Percentiles rank a stretch among this genome's conserved stretches.
These are phyloP conservation scores for Trifolium fragiferum DNA, from an alignment of 306 rosid species.

Conservation along the genomic window DNA sequence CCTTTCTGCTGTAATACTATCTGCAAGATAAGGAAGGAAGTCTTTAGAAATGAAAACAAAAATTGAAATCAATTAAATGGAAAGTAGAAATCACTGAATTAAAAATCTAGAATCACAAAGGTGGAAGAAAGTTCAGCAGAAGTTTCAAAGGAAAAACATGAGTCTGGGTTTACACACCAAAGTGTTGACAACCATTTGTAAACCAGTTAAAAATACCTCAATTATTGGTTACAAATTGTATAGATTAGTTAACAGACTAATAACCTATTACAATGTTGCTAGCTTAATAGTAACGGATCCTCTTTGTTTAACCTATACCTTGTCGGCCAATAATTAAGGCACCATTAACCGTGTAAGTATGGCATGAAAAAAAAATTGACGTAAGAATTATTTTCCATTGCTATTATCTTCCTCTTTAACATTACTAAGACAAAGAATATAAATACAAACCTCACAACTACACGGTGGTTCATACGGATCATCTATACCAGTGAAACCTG, in stretches of 20 bases:
- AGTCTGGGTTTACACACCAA: background rate
- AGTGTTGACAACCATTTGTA: background rate
- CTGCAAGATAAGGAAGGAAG: conserved; percentile 55
- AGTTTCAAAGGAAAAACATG: conserved; percentile 17
- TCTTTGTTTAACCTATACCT: background rate
- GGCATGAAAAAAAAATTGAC: background rate
- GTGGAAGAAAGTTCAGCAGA: background rate
- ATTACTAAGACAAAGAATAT: conserved; percentile 4
- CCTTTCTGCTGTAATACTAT: conserved; percentile 72
- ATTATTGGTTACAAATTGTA: conserved; percentile 12
- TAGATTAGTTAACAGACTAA: background rate
- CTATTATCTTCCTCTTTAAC: conserved; percentile 11
- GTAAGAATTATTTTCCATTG: background rate
- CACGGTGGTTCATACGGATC: conserved; percentile 90
- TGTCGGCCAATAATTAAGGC: background rate
- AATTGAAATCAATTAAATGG: conserved; percentile 1
- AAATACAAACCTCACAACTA: conserved; percentile 71
- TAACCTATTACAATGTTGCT: background rate
- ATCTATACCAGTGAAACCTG: conserved; percentile 95
- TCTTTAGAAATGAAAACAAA: conserved; percentile 15
- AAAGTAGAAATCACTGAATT: conserved; percentile 3
- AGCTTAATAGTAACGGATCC: background rate
- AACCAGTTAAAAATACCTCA: background rate
- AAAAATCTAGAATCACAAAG: conserved; percentile 5
- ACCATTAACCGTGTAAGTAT: conserved; percentile 6